Evolutionary conservation across 768 basidiomycete species (phyloP), one percentile per base, ranked within the genome.

Genomic region (Russula sp.): DNA sequence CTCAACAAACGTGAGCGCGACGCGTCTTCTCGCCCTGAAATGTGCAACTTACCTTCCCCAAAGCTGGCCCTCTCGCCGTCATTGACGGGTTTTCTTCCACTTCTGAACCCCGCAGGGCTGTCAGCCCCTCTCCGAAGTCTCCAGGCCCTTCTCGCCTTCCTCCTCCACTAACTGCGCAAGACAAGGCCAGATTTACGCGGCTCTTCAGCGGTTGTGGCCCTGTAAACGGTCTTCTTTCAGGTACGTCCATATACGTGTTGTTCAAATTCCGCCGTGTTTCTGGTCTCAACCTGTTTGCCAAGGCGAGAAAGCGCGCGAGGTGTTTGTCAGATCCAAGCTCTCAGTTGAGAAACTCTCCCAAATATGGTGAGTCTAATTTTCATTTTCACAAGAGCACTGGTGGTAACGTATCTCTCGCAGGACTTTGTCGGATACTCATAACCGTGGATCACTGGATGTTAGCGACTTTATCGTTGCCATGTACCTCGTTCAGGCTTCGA

Each of bases 391-490:
- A 36, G 25, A 36, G 25, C 55, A 22, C 34, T 45, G 18, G 6
- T 49, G 56, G 38, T 49, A n/a, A 61, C 43, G 41, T 42, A n/a
- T 20, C 54, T 42, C 45, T 43, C 14, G 20, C 68, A 97, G 94
- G 95, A 87, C 81, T 65, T 81, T 99, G 42, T 89, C 95, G n/a
- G 97, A 99, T 73, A 95, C 94, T 4, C 90, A 95, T 73, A 83
- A 89, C 67, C 83, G 97, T 63, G 96, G 97, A 55, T 77, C 81
- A 13, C 85, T 99, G 62, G 97, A 99, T 72, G 76, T 84, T 16
- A 80, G 87, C 48, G 97, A 99, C 74, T 99, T 99, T 71, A 87
- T 89, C 62, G 84, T 99, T 69, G 97, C 88, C 43, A 95, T 97
- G 94, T 93, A 92, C 73, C 83, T 98, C 70, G 94, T 98, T 66